These are phyloP conservation scores for Trichosanthes cucumerina DNA, from an alignment of 306 rosid genomes.

Conservation along the genomic window DNA sequence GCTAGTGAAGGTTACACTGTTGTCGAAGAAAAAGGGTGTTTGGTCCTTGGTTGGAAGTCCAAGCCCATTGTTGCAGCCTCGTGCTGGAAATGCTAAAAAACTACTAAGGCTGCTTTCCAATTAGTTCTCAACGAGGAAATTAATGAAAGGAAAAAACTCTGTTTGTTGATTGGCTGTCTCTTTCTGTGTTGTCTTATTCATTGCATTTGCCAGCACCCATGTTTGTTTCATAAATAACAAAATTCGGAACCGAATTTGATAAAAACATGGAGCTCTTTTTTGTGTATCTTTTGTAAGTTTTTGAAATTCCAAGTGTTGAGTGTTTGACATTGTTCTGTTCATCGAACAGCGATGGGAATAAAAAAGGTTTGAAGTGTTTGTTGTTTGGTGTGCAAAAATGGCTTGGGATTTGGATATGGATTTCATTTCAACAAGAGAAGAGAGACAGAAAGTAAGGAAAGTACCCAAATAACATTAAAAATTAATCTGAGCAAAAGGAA, in stretches of 20 bases:
- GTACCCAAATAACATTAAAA: neutral
- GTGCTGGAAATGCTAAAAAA: constrained; percentile 71
- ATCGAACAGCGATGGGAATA: neutral
- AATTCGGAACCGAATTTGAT: constrained; percentile 1
- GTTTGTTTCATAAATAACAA: constrained; percentile 10
- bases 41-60: constrained; percentile 88
- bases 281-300: neutral
- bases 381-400: constrained; percentile 5
- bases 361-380: neutral
- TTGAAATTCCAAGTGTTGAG: neutral
- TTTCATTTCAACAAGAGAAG: neutral
- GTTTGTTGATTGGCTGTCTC: neutral
- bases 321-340: neutral
- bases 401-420: neutral
- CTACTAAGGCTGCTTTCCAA: neutral
- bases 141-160: neutral
- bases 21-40: constrained; percentile 80
- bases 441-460: neutral
- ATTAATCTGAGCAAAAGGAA: constrained; percentile 2
- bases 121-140: neutral
- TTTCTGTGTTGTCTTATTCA: neutral
- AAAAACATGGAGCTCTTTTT: neutral
- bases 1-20: constrained; percentile 52
- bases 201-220: neutral
- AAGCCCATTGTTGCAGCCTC: constrained; percentile 84